phyloP scores from a whole-genome alignment of 2,329 filamentous ascomycete genomes.

The Aureobasidium sp. region DNA sequence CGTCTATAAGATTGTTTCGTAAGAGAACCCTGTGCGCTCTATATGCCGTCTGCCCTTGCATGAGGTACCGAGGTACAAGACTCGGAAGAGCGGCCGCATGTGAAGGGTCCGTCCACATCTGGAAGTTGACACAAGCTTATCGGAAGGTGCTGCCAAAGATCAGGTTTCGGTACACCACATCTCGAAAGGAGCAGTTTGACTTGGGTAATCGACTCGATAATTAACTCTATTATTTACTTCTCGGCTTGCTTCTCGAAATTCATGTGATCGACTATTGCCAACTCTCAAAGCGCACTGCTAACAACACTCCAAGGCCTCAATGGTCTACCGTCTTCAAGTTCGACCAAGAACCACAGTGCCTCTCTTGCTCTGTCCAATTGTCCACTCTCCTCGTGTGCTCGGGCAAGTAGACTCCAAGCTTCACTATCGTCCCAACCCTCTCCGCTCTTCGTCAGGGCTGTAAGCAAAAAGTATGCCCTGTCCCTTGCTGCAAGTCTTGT shows the following conservation, averaged over 20 bases:
- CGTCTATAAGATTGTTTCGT: too few relatives aligned
- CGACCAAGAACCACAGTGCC: constrained; percentile 95
- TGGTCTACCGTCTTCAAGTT: constrained; percentile 78
- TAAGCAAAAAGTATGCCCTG: constrained; percentile 76
- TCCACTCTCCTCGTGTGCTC: constrained; percentile 80
- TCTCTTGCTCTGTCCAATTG: constrained; percentile 84
- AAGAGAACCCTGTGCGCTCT: background rate
- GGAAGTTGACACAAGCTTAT: too few relatives aligned
- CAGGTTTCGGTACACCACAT: too few relatives aligned
- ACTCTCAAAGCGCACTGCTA: background rate
- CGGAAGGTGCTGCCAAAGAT: too few relatives aligned
- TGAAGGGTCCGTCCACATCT: background rate
- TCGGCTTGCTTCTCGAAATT: too few relatives aligned
- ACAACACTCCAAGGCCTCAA: constrained; percentile 72
- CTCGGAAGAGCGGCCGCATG: background rate
- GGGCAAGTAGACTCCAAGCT: constrained; percentile 83
- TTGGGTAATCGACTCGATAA: too few relatives aligned
- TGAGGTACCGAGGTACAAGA: constrained; percentile 10
- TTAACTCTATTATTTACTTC: too few relatives aligned
- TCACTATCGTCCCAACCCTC: constrained; percentile 83
- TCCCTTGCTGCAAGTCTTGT: constrained; percentile 87
- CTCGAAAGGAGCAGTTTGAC: too few relatives aligned
- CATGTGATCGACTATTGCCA: background rate
- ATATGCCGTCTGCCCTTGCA: background rate
- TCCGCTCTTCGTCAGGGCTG: constrained; percentile 76